A percentile compares a stretch with the other conserved stretches of the same genome.
phyloP scores from a whole-genome alignment of 1,284 basidiomycete species.

The Ceratobasidium sp. region DNA sequence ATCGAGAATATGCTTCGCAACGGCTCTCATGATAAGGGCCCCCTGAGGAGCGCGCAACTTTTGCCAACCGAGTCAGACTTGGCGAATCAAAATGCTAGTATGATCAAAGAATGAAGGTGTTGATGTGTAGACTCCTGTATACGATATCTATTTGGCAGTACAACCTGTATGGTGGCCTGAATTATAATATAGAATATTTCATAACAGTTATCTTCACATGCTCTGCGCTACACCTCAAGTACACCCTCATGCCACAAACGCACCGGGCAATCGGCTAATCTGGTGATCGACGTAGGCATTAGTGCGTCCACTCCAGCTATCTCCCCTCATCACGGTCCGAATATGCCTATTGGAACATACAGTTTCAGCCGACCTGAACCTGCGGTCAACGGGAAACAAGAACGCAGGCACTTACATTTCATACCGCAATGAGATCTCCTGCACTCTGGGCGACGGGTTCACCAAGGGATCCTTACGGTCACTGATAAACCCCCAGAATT shows the following conservation, averaged over 20 bases:
- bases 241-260: not conserved
- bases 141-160: not conserved
- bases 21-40: slow-evolving; percentile 36
- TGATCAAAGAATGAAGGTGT: slow-evolving; percentile 19
- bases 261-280: slow-evolving; percentile 10
- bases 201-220: too few species aligned
- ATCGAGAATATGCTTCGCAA: slow-evolving; percentile 84
- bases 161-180: not conserved
- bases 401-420: slow-evolving; percentile 13
- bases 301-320: slow-evolving; percentile 13
- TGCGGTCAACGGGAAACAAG: not conserved
- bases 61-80: slow-evolving; percentile 3
- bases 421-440: slow-evolving; percentile 9
- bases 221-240: not conserved
- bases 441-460: not conserved
- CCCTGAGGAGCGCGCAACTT: slow-evolving; percentile 9
- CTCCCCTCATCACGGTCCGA: slow-evolving; percentile 4
- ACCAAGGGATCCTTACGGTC: slow-evolving; percentile 6
- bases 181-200: too few species aligned
- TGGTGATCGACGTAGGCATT: not conserved
- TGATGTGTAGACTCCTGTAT: not conserved
- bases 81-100: not conserved
- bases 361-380: not conserved
- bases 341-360: not conserved
- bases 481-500: slow-evolving; percentile 38